phyloP scores from a whole-genome alignment of 2,329 filamentous ascomycete species.

The Lecanicillium sp. region DNA sequence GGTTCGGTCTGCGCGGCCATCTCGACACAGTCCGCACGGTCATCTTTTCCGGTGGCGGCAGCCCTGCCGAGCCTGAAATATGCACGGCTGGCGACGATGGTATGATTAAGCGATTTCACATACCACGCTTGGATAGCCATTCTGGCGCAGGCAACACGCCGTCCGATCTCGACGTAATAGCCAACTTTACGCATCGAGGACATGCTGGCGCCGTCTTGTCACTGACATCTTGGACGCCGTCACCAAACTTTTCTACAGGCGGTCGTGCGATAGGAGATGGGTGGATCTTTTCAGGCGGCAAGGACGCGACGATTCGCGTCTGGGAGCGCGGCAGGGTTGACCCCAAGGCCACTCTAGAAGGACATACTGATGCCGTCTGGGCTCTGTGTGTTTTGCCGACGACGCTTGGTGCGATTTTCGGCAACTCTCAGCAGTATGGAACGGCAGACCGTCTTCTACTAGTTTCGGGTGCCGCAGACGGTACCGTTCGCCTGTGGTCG shows the following conservation, averaged over 20 bases:
- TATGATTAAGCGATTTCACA: conserved; percentile 93
- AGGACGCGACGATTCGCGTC: conserved; percentile 85
- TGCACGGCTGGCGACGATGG: conserved; percentile 95
- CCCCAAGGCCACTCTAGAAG: conserved; percentile 88
- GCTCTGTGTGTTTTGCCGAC: conserved; percentile 85
- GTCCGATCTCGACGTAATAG: conserved; percentile 82
- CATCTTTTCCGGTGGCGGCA: conserved; percentile 94
- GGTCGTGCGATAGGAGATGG: conserved; percentile 85
- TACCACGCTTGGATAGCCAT: conserved; percentile 68
- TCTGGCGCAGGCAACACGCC: conserved; percentile 40
- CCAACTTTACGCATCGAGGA: conserved; percentile 91
- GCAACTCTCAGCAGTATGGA: conserved; percentile 65
- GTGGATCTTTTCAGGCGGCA: conserved; percentile 97
- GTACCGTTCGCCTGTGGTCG: conserved; percentile 87
- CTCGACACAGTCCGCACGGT: conserved; percentile 89
- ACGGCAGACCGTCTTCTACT: conserved; percentile 79
- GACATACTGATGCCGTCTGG: conserved; percentile 95
- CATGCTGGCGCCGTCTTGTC: conserved; percentile 87
- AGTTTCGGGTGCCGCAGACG: conserved; percentile 87
- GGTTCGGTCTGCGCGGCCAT: conserved; percentile 86
- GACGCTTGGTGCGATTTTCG: conserved; percentile 73
- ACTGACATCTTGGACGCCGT: conserved; percentile 78
- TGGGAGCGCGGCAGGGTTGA: conserved; percentile 95
- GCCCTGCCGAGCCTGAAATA: conserved; percentile 90
- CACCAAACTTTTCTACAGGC: conserved; percentile 82